Base-by-base conservation (phyloP, 768 basidiomycete species). In the Pleurotus djamor region DNA sequence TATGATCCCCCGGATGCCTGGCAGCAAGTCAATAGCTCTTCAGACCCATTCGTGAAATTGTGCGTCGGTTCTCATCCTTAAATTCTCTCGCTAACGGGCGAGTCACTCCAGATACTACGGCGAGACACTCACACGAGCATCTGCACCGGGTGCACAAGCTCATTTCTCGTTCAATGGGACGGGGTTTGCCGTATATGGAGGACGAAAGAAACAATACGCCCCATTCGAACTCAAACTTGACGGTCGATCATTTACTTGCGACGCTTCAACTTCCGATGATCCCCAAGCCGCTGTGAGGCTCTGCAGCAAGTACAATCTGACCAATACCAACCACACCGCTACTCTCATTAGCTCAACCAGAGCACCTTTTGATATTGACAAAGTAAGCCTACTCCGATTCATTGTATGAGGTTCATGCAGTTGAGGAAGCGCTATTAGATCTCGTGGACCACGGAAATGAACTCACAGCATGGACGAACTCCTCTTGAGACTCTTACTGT, bases 151-250 rank as follows among this genome's bases (percentile, higher is more conserved):
- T 7, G 74, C 76, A 2, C 51, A 59, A 12, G 72, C 61, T 5
- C 62, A 66, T 0, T 69, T 79, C 57, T 60, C 59, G 52, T 79
- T 79, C 67, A 76, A 71, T 21, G 78, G 77, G 9, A 74, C 74
- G 4, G 68, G 64, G 2, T 48, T 79, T 41, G 71, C 70, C 65
- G 63, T 79, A 14, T 76, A 68, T 35, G 78, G 79, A 5, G 75
- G 72, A 2, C 70, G 72, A 17, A 67, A 75, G 7, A 2, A 36
- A 14, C 72, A 76, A 45, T 73, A 78, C 59, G 76, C 78, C 1
- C 68, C 60, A 17, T 79, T 70, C 60, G 65, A 52, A 5, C 68
- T 77, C 13, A 52, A 65, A 17, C 55, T 78, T 0, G 78, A 80
- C 56, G 57, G 37, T 16, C 21, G 10, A 13, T 67, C 48, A 33